phyloP scores from a whole-genome alignment of 163 green algal species.

The Trebouxia gelatinosa region DNA sequence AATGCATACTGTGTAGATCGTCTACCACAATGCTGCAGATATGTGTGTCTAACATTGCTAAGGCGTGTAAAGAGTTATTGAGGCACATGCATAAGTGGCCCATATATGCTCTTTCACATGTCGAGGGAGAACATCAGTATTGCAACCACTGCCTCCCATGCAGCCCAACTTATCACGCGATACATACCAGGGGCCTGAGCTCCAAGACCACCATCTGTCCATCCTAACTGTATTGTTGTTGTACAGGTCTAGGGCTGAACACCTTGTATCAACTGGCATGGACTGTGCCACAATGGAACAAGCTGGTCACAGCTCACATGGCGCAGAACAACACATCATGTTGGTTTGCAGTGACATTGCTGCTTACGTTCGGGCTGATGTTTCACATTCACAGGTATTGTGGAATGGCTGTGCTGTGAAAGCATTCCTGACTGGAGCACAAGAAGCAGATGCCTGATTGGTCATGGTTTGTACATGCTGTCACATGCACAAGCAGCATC shows the following conservation, averaged over 20 bases:
- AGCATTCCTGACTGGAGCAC: not conserved
- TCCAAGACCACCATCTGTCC: not conserved
- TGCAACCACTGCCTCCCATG: not conserved
- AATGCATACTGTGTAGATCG: not conserved
- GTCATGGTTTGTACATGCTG: no score
- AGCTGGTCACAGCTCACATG: constrained; percentile 44
- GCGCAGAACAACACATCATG: constrained; percentile 8
- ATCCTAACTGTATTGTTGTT: not conserved
- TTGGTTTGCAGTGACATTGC: constrained; percentile 32
- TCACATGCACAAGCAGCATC: no score
- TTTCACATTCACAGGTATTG: constrained; percentile 43
- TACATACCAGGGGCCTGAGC: no score
- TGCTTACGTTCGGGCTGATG: constrained; percentile 45
- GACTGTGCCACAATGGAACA: constrained; percentile 43
- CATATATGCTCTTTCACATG: not conserved
- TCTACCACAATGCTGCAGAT: not conserved
- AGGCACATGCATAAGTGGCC: not conserved
- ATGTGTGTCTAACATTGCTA: not conserved
- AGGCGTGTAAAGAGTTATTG: not conserved
- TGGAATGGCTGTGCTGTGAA: no score
- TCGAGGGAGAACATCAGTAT: not conserved
- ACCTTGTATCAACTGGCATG: constrained; percentile 50
- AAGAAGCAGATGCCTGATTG: no score
- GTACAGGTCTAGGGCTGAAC: constrained; percentile 39
- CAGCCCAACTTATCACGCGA: no score